Conservation (phyloP, 306 rosid species). For the Quercus variabilis region DNA sequence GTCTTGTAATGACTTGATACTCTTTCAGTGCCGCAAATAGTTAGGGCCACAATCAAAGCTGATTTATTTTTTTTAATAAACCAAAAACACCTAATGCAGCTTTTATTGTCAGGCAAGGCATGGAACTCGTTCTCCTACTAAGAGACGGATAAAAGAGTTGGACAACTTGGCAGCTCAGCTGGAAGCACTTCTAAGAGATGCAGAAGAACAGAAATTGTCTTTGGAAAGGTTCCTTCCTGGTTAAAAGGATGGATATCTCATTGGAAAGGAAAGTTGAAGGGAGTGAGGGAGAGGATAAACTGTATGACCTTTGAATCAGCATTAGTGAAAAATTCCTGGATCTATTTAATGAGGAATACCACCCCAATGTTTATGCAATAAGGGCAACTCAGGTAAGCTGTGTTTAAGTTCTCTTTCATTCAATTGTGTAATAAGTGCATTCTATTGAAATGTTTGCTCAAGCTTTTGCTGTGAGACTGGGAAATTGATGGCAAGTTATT, state of each 20-base stretch:
- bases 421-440: background rate
- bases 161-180: slow-evolving; percentile 49
- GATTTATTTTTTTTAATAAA: background rate
- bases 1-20: background rate
- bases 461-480: background rate
- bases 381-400: slow-evolving; percentile 70
- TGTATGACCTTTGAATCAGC: slow-evolving; percentile 66
- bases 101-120: slow-evolving; percentile 75
- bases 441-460: background rate
- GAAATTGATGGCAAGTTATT: background rate
- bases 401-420: background rate
- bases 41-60: background rate
- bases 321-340: slow-evolving; percentile 56
- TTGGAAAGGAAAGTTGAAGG: slow-evolving; percentile 78
- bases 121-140: slow-evolving; percentile 87
- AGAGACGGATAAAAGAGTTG: slow-evolving; percentile 64
- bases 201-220: slow-evolving; percentile 40
- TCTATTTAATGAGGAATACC: slow-evolving; percentile 77
- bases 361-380: slow-evolving; percentile 71
- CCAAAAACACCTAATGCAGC: slow-evolving; percentile 4
- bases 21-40: background rate
- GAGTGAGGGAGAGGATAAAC: slow-evolving; percentile 79
- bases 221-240: slow-evolving; percentile 72
- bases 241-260: slow-evolving; percentile 76
- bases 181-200: slow-evolving; percentile 48